Base-by-base conservation (phyloP, 768 basidiomycete genomes). In the Panus rudis region DNA sequence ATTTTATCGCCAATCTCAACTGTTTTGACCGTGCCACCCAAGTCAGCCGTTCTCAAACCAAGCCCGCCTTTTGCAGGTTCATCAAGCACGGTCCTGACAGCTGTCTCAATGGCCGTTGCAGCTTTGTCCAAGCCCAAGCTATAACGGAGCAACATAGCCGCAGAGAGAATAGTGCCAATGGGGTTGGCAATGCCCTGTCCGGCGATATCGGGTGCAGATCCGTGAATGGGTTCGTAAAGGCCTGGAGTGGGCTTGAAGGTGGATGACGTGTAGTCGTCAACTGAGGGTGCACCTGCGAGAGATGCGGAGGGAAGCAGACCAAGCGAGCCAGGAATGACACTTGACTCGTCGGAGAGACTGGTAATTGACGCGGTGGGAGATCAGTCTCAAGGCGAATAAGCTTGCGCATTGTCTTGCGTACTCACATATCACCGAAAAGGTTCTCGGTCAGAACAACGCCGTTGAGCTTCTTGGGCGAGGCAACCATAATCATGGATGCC, bases 221-320 rank as follows among this genome's bases (percentile, higher is more conserved):
- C 96, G 57, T 94, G 92, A 51, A 96, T 96, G 39, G 96, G 96
- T 66, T 99, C 96, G 70, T 99, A 99, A 32, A 99, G 69, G 31
- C 96, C 96, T 14, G 77, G 65, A 2, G 86, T 85, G 5, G 86
- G 79, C 59, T 85, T 87, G 62, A 84, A 84, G 48, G 76, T 69
- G 21, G 76, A 66, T 11, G 66, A 58, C 3, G 58, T 66, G 12
- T 66, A 72, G 5, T 70, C 56, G 1, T 51, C 43, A 7, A 61
- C 54, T 4, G 77, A 82, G 50, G 81, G 92, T 19, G 90, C 88
- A 34, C 91, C 92, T 2, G 93, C 89, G 7, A 99, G 79, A 12
- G 93, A 97, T 23, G 96, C 96, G 11, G 96, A 98, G 12, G 96
- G 94, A 12, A 98, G 72, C 17, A 99, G 76, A 39, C 96, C 96